Percentiles rank a stretch among this genome's conserved stretches.
Evolutionary conservation across 2,329 filamentous ascomycete genomes (phyloP).

Genomic region (Colletotrichum sp.): DNA sequence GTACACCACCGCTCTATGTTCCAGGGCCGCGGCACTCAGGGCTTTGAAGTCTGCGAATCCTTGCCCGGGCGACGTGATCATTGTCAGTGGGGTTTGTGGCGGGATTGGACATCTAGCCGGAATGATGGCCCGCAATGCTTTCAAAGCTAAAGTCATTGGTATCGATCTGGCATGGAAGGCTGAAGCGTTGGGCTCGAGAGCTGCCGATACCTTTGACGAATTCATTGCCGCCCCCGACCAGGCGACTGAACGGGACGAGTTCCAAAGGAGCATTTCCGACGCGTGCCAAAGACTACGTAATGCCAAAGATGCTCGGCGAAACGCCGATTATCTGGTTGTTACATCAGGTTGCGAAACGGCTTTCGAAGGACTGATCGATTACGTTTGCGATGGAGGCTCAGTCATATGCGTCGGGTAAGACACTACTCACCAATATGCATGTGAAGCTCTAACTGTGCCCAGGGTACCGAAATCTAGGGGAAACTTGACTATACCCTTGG

Average conservation of each 20-base stretch:
- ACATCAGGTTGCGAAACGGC: neutral
- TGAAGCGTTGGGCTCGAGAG: neutral
- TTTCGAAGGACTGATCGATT: neutral
- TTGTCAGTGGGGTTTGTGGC: neutral
- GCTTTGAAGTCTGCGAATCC: neutral
- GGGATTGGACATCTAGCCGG: neutral
- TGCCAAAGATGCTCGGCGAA: neutral
- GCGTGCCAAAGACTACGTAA: neutral
- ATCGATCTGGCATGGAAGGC: neutral
- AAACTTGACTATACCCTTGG: neutral
- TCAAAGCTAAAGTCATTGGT: neutral
- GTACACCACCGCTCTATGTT: neutral
- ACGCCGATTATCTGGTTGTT: neutral
- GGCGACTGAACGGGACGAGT: neutral
- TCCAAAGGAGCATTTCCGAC: neutral
- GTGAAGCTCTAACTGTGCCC: neutral
- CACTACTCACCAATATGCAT: neutral
- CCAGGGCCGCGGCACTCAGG: neutral
- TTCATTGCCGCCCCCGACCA: neutral
- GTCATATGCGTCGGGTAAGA: neutral
- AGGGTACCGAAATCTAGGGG: neutral
- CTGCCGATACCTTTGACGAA: neutral
- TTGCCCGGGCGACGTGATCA: neutral
- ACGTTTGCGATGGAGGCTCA: neutral
- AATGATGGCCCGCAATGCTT: neutral